Conservation (phyloP, 1,139 yeast species). For the Citeromyces siamensis region DNA sequence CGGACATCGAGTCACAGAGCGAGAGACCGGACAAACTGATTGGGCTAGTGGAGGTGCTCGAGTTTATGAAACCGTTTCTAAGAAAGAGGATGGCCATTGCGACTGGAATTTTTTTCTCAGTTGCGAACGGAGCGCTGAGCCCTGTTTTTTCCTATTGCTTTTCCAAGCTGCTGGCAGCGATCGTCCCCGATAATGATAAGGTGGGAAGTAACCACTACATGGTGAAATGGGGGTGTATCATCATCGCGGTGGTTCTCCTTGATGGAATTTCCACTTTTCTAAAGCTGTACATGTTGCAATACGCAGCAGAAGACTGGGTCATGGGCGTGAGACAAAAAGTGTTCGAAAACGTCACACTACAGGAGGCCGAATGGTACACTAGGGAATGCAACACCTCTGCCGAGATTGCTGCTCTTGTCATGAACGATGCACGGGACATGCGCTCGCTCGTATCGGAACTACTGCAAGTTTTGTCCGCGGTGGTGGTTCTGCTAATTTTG, state of each 20-base stretch:
- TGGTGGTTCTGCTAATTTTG: conserved; percentile 36
- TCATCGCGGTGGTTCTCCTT: conserved; percentile 42
- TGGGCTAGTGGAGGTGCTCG: conserved; percentile 21
- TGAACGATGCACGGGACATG: conserved; percentile 76
- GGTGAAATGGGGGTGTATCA: conserved; percentile 54
- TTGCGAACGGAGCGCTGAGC: conserved; percentile 47
- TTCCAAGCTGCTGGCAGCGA: conserved; percentile 49
- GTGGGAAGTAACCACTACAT: conserved; percentile 26
- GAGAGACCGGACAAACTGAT: conserved; percentile 3
- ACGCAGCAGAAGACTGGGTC: conserved; percentile 62
- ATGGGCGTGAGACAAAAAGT: conserved; percentile 35
- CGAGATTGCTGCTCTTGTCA: conserved; percentile 49
- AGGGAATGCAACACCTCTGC: conserved; percentile 29
- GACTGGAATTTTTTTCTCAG: conserved; percentile 40
- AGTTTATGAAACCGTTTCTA: conserved; percentile 22
- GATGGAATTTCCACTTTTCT: conserved; percentile 50
- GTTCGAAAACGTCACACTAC: conserved; percentile 35
- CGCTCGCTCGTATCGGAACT: conserved; percentile 53
- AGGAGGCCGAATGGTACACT: conserved; percentile 44
- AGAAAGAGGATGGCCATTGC: conserved; percentile 24
- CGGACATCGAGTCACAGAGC: conserved; percentile 5
- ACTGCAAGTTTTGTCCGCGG: conserved; percentile 37
- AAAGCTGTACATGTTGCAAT: conserved; percentile 37
- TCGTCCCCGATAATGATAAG: conserved; percentile 26
- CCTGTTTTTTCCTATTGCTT: conserved; percentile 76